Conservation (phyloP, 305 asterid genomes). For the Fraxinus velutina region DNA sequence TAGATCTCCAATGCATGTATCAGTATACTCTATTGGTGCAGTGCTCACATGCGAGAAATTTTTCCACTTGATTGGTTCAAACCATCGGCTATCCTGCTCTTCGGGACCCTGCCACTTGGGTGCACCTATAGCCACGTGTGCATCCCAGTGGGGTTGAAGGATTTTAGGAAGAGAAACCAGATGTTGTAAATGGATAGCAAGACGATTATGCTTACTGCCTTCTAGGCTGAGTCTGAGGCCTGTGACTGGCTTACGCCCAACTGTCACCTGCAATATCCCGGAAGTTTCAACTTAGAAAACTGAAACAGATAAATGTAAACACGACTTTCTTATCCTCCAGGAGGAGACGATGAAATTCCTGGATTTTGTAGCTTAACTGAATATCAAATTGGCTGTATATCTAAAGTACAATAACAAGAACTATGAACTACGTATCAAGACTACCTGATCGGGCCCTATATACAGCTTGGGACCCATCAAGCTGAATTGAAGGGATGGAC, state of each 20-base stretch:
- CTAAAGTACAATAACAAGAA: not conserved
- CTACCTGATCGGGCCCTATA: slow-evolving; percentile 94
- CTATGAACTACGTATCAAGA: not conserved
- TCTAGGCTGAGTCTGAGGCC: slow-evolving; percentile 92
- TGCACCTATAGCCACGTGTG: slow-evolving; percentile 94
- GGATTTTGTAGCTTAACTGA: not conserved
- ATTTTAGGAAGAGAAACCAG: slow-evolving; percentile 91
- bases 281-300: not conserved
- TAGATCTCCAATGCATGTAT: slow-evolving; percentile 86
- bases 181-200: slow-evolving; percentile 80
- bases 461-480: slow-evolving; percentile 97
- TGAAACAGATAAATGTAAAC: not conserved
- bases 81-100: slow-evolving; percentile 99
- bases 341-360: not conserved
- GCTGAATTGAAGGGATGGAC: slow-evolving; percentile 84
- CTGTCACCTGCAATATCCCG: slow-evolving; percentile 62
- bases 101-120: slow-evolving; percentile 99
- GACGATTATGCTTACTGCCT: slow-evolving; percentile 85
- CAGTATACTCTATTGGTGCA: slow-evolving; percentile 87
- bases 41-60: slow-evolving; percentile 95
- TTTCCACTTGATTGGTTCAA: slow-evolving; percentile 97
- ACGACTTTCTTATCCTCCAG: not conserved
- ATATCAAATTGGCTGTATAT: not conserved
- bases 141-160: slow-evolving; percentile 96
- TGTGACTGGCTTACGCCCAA: slow-evolving; percentile 94